These are phyloP conservation scores for Leccinum olivaceopallidum DNA, from an alignment of 768 basidiomycete species.

Conservation along the genomic window DNA sequence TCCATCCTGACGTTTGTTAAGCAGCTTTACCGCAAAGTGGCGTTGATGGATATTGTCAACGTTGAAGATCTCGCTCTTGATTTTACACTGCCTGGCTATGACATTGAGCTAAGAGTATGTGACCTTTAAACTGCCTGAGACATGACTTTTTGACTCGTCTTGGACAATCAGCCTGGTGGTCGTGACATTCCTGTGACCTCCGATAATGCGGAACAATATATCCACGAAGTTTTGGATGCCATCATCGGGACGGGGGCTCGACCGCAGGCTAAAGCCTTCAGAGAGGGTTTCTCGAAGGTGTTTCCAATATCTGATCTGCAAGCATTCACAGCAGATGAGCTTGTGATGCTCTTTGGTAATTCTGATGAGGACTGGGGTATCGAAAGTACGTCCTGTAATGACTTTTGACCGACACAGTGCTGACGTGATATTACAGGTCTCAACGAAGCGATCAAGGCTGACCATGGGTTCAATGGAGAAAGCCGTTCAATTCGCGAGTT, in stretches of 20 bases:
- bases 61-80: conserved; percentile 91
- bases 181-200: conserved; percentile 78
- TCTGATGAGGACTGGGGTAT: conserved; percentile 96
- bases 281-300: conserved; percentile 93
- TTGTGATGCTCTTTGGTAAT: conserved; percentile 96
- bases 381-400: conserved; percentile 65
- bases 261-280: conserved; percentile 86
- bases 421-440: conserved; percentile 55
- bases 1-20: conserved; percentile 4
- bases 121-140: neutral
- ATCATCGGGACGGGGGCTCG: conserved; percentile 81
- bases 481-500: conserved; percentile 89
- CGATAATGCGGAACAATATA: conserved; percentile 87
- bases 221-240: conserved; percentile 82
- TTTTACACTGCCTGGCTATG: conserved; percentile 95
- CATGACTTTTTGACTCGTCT: neutral
- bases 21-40: conserved; percentile 56
- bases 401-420: neutral
- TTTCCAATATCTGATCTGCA: conserved; percentile 91
- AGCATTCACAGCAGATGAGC: conserved; percentile 91
- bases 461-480: conserved; percentile 97
- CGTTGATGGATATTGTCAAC: conserved; percentile 58
- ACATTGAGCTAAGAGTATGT: conserved; percentile 84
- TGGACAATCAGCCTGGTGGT: conserved; percentile 63
- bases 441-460: conserved; percentile 89